Evolutionary conservation across 2,329 filamentous ascomycete species (phyloP).

Genomic region (Stagonosporopsis vannaccii): DNA sequence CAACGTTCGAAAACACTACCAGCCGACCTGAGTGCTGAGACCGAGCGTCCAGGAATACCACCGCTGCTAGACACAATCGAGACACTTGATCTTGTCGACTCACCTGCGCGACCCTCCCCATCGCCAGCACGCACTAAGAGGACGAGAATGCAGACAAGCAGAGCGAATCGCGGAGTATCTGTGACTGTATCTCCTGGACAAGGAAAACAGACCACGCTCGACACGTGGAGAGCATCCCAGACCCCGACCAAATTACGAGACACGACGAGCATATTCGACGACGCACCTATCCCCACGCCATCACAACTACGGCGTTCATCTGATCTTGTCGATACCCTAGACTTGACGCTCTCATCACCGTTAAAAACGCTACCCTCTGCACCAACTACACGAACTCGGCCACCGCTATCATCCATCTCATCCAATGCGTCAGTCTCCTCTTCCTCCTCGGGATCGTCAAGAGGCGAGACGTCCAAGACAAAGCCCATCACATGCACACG

Average conservation of each 20-base stretch:
- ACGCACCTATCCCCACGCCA: slow-evolving; percentile 25
- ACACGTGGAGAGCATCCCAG: slow-evolving; percentile 38
- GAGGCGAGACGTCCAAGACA: slow-evolving; percentile 11
- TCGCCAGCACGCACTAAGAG: slow-evolving; percentile 38
- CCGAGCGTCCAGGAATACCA: slow-evolving; percentile 29
- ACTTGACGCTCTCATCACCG: slow-evolving; percentile 41
- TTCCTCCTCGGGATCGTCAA: slow-evolving; percentile 15
- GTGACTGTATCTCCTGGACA: slow-evolving; percentile 29
- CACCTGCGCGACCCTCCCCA: slow-evolving; percentile 32
- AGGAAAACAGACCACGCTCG: slow-evolving; percentile 40
- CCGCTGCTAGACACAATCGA: slow-evolving; percentile 32
- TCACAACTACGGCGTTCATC: slow-evolving; percentile 22
- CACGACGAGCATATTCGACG: slow-evolving; percentile 5
- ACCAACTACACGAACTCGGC: slow-evolving; percentile 20
- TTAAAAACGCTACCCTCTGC: neutral
- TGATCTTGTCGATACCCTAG: slow-evolving; percentile 36
- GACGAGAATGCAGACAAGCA: slow-evolving; percentile 21
- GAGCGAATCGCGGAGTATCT: slow-evolving; percentile 20
- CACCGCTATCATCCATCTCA: slow-evolving; percentile 36
- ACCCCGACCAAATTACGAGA: slow-evolving; percentile 33
- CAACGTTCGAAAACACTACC: slow-evolving; percentile 46
- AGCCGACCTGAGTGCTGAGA: slow-evolving; percentile 12
- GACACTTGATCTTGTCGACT: slow-evolving; percentile 37
- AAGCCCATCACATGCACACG: slow-evolving; percentile 14
- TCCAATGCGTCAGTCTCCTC: slow-evolving; percentile 34